phyloP scores from a whole-genome alignment of 129 eudicot species.

The Tagetes erecta region DNA sequence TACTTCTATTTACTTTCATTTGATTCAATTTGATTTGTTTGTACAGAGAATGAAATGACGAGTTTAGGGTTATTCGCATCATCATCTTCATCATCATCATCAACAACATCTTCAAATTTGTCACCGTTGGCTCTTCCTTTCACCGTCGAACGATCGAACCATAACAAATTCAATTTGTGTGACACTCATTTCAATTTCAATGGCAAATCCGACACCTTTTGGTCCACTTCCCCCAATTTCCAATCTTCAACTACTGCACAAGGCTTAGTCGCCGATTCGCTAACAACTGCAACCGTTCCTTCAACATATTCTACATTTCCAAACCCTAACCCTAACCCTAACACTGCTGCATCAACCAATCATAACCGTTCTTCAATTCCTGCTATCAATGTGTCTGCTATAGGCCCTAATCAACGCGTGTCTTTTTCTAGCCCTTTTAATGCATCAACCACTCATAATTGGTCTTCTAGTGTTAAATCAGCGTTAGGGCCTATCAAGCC shows the following conservation, averaged over 20 bases:
- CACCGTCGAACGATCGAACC: slow-evolving; percentile 59
- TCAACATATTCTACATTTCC: not conserved
- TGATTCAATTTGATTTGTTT: not conserved
- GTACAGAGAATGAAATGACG: slow-evolving; percentile 33
- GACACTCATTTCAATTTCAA: slow-evolving; percentile 32
- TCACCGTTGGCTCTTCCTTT: slow-evolving; percentile 89
- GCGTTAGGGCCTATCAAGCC: slow-evolving; percentile 19
- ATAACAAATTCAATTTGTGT: slow-evolving; percentile 29
- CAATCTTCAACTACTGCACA: slow-evolving; percentile 33
- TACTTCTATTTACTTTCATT: not conserved
- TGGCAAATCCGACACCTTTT: slow-evolving; percentile 27
- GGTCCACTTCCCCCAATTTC: slow-evolving; percentile 19
- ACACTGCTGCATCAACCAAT: not conserved
- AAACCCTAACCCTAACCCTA: slow-evolving; percentile 1
- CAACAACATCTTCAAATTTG: slow-evolving; percentile 46
- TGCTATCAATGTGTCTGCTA: slow-evolving; percentile 1
- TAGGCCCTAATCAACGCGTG: slow-evolving; percentile 2
- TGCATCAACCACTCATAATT: not conserved
- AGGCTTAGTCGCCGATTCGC: slow-evolving; percentile 41
- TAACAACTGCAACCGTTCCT: slow-evolving; percentile 22
- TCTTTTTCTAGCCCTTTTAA: not conserved
- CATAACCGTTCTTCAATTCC: not conserved
- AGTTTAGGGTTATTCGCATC: slow-evolving; percentile 56
- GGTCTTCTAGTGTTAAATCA: slow-evolving; percentile 23
- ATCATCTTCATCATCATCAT: slow-evolving; percentile 16